Evolutionary conservation across 306 rosid genomes (phyloP).

Genomic region (Begonia peltatifolia): DNA sequence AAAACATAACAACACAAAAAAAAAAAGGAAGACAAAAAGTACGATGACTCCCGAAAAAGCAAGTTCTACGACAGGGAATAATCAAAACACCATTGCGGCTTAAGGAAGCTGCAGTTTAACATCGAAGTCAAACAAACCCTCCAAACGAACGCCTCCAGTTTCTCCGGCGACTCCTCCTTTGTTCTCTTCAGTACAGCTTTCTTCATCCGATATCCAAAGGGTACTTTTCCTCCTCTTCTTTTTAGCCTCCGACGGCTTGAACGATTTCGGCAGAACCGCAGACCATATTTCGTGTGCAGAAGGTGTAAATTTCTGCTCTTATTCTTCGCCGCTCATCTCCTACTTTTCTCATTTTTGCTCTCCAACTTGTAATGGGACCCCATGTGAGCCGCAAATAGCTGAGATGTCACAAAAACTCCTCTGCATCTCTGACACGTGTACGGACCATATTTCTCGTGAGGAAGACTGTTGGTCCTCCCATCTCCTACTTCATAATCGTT

Average conservation of each 20-base stretch:
- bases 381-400: slow-evolving; percentile 18
- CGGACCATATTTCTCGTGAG: slow-evolving; percentile 18
- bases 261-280: neutral
- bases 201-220: no score
- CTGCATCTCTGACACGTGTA: slow-evolving; percentile 17
- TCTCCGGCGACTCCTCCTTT: no score
- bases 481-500: neutral
- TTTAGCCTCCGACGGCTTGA: neutral
- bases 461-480: slow-evolving; percentile 15
- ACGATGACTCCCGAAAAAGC: no score
- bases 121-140: no score
- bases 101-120: no score
- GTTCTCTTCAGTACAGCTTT: no score
- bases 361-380: slow-evolving; percentile 18
- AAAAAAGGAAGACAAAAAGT: no score
- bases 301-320: slow-evolving; percentile 1
- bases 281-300: neutral
- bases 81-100: no score
- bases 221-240: neutral
- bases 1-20: no score
- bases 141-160: no score
- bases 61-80: no score
- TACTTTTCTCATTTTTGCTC: slow-evolving; percentile 3
- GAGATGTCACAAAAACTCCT: slow-evolving; percentile 5
- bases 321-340: slow-evolving; percentile 8